Conservation (phyloP, 441 rosid species). For the Geranium incanum region DNA sequence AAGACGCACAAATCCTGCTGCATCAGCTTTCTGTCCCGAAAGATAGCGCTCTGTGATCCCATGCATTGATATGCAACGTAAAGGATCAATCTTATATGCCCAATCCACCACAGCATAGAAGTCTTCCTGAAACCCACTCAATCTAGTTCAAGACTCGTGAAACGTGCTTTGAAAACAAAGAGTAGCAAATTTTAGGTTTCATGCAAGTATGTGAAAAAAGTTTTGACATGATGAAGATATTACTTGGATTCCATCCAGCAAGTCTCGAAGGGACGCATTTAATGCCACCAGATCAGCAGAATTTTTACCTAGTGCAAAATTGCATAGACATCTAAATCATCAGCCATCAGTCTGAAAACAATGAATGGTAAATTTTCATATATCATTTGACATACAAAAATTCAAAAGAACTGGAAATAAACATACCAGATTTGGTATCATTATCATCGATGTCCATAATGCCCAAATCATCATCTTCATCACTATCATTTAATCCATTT, state of each 20-base stretch:
- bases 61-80: slow-evolving; percentile 99
- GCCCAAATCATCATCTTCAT: slow-evolving; percentile 83
- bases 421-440: slow-evolving; percentile 65
- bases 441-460: slow-evolving; percentile 96
- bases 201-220: background rate
- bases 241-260: slow-evolving; percentile 97
- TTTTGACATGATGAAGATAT: slow-evolving; percentile 14
- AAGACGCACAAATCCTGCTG: slow-evolving; percentile 97
- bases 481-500: slow-evolving; percentile 44
- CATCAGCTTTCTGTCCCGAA: slow-evolving; percentile 99
- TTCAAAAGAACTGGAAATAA: slow-evolving; percentile 16
- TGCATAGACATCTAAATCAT: slow-evolving; percentile 17
- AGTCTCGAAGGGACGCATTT: slow-evolving; percentile 91
- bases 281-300: slow-evolving; percentile 58
- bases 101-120: slow-evolving; percentile 99
- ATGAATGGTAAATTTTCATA: slow-evolving; percentile 17
- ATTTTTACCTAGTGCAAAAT: slow-evolving; percentile 49
- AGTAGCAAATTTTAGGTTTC: background rate
- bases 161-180: background rate
- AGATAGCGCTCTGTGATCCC: slow-evolving; percentile 96
- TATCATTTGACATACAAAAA: slow-evolving; percentile 12
- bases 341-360: slow-evolving; percentile 10
- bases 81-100: slow-evolving; percentile 98
- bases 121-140: slow-evolving; percentile 63
- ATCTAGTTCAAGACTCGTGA: background rate